Evolutionary conservation across 2,329 filamentous ascomycete genomes (phyloP).

Genomic region (Xylaria sp.): DNA sequence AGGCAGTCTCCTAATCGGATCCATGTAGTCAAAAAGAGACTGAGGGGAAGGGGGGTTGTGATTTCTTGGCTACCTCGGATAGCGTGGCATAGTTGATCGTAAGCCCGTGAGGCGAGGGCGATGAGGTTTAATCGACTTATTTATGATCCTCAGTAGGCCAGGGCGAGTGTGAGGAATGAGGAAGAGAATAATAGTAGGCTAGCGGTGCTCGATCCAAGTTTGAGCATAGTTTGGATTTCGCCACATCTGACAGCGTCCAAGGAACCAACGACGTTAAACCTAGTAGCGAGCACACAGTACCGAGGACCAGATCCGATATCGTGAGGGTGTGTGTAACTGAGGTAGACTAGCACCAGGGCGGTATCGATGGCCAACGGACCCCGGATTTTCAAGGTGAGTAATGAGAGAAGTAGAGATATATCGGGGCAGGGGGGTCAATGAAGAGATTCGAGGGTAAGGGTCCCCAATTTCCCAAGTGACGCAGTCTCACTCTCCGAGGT

Average conservation of each 20-base stretch:
- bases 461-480: not conserved
- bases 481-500: conserved; percentile 14
- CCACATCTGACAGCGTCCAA: conserved; percentile 17
- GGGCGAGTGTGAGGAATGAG: not conserved
- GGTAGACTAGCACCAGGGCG: not conserved
- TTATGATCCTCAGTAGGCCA: not conserved
- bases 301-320: not conserved
- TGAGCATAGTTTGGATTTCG: not conserved
- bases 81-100: conserved; percentile 26
- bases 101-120: conserved; percentile 9
- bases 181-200: not conserved
- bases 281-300: not conserved
- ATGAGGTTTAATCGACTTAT: conserved; percentile 10
- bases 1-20: conserved; percentile 24
- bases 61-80: conserved; percentile 16
- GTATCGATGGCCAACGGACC: not conserved
- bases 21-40: conserved; percentile 27
- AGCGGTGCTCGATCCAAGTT: conserved; percentile 12
- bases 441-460: not conserved
- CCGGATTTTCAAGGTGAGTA: not conserved
- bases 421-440: not conserved
- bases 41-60: not conserved
- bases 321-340: not conserved
- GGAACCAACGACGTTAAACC: not conserved
- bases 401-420: conserved; percentile 5